Percentiles rank a stretch among this genome's conserved stretches.
These are phyloP conservation scores for Sphaerulina populicola DNA, from an alignment of 2,329 filamentous ascomycete genomes.

Conservation along the genomic window DNA sequence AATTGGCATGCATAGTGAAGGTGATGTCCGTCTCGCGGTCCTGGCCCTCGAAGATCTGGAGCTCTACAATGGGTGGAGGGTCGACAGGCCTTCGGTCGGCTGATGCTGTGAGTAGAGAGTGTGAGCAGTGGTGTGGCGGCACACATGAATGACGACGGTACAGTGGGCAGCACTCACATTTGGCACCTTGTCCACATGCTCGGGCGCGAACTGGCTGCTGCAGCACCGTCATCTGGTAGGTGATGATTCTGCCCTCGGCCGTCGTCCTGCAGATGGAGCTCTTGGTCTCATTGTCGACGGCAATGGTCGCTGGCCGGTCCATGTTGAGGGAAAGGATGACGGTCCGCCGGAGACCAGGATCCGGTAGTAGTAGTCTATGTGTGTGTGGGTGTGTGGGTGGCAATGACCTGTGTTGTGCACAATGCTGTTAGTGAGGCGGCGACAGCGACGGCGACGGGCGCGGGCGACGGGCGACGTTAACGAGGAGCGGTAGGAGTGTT, in stretches of 20 bases:
- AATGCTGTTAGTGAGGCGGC: not conserved
- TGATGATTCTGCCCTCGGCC: conserved; percentile 65
- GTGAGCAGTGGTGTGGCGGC: not conserved
- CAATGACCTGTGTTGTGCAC: not conserved
- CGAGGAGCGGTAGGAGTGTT: not conserved
- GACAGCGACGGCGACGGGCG: conserved; percentile 3
- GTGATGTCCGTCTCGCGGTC: conserved; percentile 53
- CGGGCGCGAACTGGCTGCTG: conserved; percentile 91
- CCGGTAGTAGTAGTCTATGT: not conserved
- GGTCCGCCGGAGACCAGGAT: not conserved
- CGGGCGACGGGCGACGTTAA: conserved; percentile 2
- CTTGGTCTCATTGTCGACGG: conserved; percentile 50
- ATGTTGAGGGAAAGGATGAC: conserved; percentile 3
- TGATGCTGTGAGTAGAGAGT: conserved; percentile 48
- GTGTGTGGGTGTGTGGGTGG: not conserved
- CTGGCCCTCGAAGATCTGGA: conserved; percentile 70
- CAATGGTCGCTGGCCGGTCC: conserved; percentile 34
- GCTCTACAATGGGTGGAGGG: conserved; percentile 85
- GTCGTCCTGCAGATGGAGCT: conserved; percentile 52
- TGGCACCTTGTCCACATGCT: conserved; percentile 90
- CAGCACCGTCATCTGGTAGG: conserved; percentile 75
- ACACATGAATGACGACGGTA: not conserved
- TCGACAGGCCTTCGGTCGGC: conserved; percentile 88
- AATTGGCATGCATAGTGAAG: conserved; percentile 89
- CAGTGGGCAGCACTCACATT: conserved; percentile 55